These are phyloP conservation scores for Aurantiochytrium sp. DNA, from an alignment of 108 stramenopile species.

Conservation along the genomic window DNA sequence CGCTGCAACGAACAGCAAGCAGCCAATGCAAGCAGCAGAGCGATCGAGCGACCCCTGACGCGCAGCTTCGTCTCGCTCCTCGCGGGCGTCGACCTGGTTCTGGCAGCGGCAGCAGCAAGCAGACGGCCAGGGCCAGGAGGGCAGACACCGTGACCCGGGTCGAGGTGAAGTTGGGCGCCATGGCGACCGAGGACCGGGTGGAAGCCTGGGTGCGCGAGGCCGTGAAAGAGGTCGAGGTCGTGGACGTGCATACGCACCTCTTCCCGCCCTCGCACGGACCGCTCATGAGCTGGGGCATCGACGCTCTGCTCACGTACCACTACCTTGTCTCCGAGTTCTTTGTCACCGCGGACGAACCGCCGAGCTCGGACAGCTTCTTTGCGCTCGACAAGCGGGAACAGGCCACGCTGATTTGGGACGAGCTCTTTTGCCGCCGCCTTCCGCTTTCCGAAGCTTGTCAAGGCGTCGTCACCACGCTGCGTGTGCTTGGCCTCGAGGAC, in stretches of 20 bases:
- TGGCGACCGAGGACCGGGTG: not conserved
- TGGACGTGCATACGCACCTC: slow-evolving; percentile 84
- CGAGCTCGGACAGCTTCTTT: not conserved
- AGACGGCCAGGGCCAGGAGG: not conserved
- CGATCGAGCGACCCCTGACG: too few species aligned
- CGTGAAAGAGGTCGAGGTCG: slow-evolving; percentile 30
- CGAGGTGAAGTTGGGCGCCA: not conserved
- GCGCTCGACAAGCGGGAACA: not conserved
- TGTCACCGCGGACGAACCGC: slow-evolving; percentile 49
- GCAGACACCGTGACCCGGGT: not conserved
- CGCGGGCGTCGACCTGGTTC: too few species aligned
- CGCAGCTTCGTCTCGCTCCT: too few species aligned
- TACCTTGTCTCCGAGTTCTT: slow-evolving; percentile 81
- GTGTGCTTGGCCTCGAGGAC: slow-evolving; percentile 46
- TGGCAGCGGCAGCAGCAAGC: not conserved
- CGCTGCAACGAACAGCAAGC: too few species aligned
- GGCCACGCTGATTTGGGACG: slow-evolving; percentile 71
- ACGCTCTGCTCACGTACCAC: slow-evolving; percentile 82
- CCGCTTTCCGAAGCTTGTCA: slow-evolving; percentile 77
- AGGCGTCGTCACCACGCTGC: slow-evolving; percentile 68
- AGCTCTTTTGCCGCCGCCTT: slow-evolving; percentile 63
- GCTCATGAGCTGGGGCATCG: slow-evolving; percentile 74
- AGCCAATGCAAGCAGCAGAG: too few species aligned
- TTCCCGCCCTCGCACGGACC: slow-evolving; percentile 71
- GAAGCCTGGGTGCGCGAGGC: slow-evolving; percentile 14